A percentile compares a stretch with the other conserved stretches of the same genome.
Conservation (phyloP, 331 rosid species). For the Pyracantha coccinea region DNA sequence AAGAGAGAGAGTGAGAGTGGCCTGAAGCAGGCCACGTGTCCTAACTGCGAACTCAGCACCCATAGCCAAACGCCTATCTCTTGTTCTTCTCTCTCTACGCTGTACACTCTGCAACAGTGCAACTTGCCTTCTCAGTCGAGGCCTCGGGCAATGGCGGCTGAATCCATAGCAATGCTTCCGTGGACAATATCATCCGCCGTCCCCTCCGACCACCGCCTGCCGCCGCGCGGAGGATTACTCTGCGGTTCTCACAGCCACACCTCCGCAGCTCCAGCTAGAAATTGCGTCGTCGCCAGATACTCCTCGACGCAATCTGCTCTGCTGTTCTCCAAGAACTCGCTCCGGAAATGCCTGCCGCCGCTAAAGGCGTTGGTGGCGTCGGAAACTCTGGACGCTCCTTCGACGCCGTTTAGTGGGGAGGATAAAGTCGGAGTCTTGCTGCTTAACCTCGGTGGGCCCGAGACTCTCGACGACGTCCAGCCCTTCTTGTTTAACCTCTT, state of each 20-base stretch:
- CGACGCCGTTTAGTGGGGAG: constrained; percentile 43
- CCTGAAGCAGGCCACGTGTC: constrained; percentile 12
- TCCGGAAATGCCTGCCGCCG: constrained; percentile 44
- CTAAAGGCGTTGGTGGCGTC: constrained; percentile 54
- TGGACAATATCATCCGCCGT: constrained; percentile 18
- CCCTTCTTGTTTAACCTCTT: constrained; percentile 93
- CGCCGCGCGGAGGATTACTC: constrained; percentile 44
- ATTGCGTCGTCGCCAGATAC: constrained; percentile 25
- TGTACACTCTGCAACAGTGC: background rate
- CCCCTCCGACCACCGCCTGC: constrained; percentile 30
- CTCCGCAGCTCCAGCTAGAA: constrained; percentile 38
- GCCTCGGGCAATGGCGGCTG: constrained; percentile 20
- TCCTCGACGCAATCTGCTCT: constrained; percentile 35
- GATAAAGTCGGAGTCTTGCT: constrained; percentile 79
- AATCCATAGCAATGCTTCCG: constrained; percentile 25
- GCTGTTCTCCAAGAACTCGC: constrained; percentile 41
- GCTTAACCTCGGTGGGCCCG: constrained; percentile 97
- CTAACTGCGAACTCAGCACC: background rate
- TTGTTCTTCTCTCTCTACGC: background rate
- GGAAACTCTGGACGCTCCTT: constrained; percentile 35
- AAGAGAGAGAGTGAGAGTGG: background rate
- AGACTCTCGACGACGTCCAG: constrained; percentile 94
- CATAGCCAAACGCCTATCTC: constrained; percentile 9
- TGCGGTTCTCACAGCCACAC: constrained; percentile 34
- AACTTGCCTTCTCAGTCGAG: background rate